phyloP scores from a whole-genome alignment of 441 rosid genomes.

The Cnidoscolus chayamansa region DNA sequence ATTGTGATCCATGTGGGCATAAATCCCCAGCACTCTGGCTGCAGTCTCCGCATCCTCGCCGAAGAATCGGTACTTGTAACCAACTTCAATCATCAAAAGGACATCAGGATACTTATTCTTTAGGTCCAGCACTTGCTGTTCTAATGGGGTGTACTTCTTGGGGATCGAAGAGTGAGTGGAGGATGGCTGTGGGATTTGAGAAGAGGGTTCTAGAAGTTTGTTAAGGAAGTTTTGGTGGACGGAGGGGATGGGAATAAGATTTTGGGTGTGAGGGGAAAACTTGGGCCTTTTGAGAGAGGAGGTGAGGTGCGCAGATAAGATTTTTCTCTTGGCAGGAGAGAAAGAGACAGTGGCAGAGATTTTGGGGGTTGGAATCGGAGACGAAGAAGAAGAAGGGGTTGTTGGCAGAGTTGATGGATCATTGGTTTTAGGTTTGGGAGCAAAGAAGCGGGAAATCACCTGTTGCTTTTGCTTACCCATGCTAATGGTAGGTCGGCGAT shows the following conservation, averaged over 20 bases:
- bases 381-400: conserved; percentile 27
- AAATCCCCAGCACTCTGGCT: conserved; percentile 69
- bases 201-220: conserved; percentile 47
- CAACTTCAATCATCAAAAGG: conserved; percentile 88
- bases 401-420: conserved; percentile 25
- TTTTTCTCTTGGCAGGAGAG: conserved; percentile 75
- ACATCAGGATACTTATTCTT: conserved; percentile 70
- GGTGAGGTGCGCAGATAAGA: conserved; percentile 49
- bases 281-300: conserved; percentile 48
- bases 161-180: conserved; percentile 12
- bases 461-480: conserved; percentile 91
- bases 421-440: conserved; percentile 56
- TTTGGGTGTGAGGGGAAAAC: conserved; percentile 53
- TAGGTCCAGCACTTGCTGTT: conserved; percentile 76
- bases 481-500: neutral
- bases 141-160: conserved; percentile 74
- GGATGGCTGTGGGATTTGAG: conserved; percentile 18
- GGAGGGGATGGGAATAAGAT: conserved; percentile 35
- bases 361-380: conserved; percentile 42
- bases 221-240: conserved; percentile 47
- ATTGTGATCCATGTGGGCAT: conserved; percentile 67
- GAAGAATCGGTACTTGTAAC: conserved; percentile 82
- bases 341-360: conserved; percentile 67
- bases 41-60: conserved; percentile 87
- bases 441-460: conserved; percentile 82